Evolutionary conservation across 208 protist species (phyloP).

Genomic region (Trypanosoma lewisi): DNA sequence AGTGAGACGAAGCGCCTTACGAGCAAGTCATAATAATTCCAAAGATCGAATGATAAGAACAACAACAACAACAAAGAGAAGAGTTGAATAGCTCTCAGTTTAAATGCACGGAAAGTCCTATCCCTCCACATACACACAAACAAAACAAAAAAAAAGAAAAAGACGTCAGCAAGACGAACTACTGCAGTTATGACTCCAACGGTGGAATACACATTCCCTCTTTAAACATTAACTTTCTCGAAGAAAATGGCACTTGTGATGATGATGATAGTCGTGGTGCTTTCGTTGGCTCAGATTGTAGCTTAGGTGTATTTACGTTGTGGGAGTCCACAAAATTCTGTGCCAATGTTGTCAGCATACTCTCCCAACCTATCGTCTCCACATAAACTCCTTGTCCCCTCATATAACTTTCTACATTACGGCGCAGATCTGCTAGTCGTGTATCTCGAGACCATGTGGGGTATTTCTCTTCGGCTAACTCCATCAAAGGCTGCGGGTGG

Average conservation of each 20-base stretch:
- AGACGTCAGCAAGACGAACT: neutral
- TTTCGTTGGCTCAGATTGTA: slow-evolving; percentile 3
- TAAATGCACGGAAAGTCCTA: too few relatives aligned
- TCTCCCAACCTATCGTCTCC: slow-evolving; percentile 5
- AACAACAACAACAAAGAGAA: too few relatives aligned
- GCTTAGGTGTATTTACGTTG: neutral
- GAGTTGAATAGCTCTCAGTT: too few relatives aligned
- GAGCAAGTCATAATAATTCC: too few relatives aligned
- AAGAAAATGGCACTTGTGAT: neutral
- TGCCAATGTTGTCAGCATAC: neutral
- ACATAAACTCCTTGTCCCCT: slow-evolving; percentile 7
- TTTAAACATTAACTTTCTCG: neutral
- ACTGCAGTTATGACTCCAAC: neutral
- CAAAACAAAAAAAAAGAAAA: too few relatives aligned
- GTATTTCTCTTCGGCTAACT: slow-evolving; percentile 17
- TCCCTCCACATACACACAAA: too few relatives aligned
- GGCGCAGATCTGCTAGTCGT: slow-evolving; percentile 11
- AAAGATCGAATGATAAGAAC: too few relatives aligned
- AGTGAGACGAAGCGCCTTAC: too few relatives aligned
- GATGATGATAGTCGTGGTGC: neutral
- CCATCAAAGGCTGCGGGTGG: neutral
- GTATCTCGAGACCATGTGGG: slow-evolving; percentile 13
- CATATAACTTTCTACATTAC: slow-evolving; percentile 3
- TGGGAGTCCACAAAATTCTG: neutral
- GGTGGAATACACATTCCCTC: neutral